Evolutionary conservation across 1,284 basidiomycete species (phyloP), one percentile per base, ranked within the genome.

Genomic region (Golubevia pallescens): DNA sequence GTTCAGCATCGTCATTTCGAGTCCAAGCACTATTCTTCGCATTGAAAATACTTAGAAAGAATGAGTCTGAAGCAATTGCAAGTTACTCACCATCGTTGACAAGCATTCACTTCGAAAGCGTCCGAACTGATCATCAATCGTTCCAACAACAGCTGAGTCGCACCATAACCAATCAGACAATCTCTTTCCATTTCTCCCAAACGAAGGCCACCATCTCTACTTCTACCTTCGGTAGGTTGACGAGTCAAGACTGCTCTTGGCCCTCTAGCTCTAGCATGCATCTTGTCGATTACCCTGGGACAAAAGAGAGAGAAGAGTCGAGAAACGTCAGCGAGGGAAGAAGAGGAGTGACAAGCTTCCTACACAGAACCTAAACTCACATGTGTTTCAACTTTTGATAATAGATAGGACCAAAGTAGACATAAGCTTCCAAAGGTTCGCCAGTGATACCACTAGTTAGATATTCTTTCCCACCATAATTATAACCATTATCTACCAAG

Each of bases 381-480:
- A 85, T 82, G 64, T 85, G 83, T 63, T 85, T 85, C 14, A 85
- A 66, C n/a, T 80, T 73, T 66, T 85, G 83, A 73, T 85, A 85
- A 69, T 83, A 85, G 65, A 84, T 85, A n/a, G 83, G 83, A 13
- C 83, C 83, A 56, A 83, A 81, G 69, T 84, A 85, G 51, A 83
- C 80, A 62, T 85, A 84, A n/a, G 73, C 73, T 68, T 85, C 81
- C 58, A 85, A 62, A 38, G 74, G 73, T 65, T 84, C 67, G 19
- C 83, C 83, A 2, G 81, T 84, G 58, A 78, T 84, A 19, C 83
- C 83, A 38, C 75, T 80, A 5, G 80, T 82, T 14, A 85, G 59
- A 55, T 71, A 75, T 38, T 85, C 83, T 61, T 84, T 84, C 28
- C 81, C 83, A 10, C 62, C 77, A 57, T 84, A 85, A 63, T 72